phyloP scores from a whole-genome alignment of 2,329 filamentous ascomycete species.

The Coniochaeta sp. region DNA sequence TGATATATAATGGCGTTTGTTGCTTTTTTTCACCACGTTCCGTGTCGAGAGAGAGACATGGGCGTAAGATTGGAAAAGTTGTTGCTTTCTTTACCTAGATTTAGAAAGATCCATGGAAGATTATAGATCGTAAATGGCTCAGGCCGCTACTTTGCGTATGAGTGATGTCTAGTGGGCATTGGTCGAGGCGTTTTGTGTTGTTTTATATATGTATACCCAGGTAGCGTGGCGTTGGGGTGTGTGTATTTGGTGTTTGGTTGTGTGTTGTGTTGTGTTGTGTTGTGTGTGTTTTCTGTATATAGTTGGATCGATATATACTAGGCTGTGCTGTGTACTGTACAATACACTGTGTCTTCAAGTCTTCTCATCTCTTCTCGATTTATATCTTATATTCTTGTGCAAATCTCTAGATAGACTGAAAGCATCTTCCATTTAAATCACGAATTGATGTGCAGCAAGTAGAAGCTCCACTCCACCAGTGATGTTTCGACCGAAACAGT shows the following conservation, averaged over 20 bases:
- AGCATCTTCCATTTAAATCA: neutral
- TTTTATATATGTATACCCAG: neutral
- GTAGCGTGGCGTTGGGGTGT: conserved; percentile 1
- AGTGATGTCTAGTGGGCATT: conserved; percentile 2
- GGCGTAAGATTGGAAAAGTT: neutral
- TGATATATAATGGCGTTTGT: neutral
- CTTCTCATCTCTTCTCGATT: neutral
- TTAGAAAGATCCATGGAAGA: neutral
- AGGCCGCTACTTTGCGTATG: neutral
- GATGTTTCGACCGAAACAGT: too few relatives aligned
- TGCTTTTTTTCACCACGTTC: neutral
- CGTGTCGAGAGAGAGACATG: neutral
- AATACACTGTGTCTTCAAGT: neutral
- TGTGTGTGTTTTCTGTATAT: neutral
- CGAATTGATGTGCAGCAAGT: too few relatives aligned
- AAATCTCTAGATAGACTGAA: neutral
- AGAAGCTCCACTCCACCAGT: too few relatives aligned
- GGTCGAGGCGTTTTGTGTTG: neutral
- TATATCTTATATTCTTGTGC: too few relatives aligned
- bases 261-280: neutral
- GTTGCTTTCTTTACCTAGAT: conserved; percentile 1
- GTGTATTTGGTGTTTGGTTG: neutral
- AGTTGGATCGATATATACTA: neutral
- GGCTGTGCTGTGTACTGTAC: neutral
- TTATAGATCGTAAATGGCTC: conserved; percentile 3